Evolutionary conservation across 371 early-diverging fungal species (phyloP).

Genomic region (Actinomortierella wolfii): DNA sequence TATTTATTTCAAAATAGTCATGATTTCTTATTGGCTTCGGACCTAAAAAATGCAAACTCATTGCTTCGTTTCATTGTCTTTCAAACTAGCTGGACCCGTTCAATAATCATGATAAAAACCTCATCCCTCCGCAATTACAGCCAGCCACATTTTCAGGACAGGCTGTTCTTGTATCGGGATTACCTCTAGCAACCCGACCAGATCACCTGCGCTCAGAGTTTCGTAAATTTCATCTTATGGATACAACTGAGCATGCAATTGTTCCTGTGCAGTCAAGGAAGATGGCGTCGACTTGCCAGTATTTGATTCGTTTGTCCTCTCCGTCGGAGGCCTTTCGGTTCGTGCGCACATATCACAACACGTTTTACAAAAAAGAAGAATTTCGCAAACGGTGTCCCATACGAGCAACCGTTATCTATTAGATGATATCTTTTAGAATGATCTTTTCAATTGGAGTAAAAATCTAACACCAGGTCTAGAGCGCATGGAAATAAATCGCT

Average conservation of each 20-base stretch:
- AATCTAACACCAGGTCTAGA: too few relatives aligned
- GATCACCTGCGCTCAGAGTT: constrained; percentile 40
- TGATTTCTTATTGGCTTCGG: background rate
- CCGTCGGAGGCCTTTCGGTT: constrained; percentile 44
- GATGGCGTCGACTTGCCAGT: constrained; percentile 27
- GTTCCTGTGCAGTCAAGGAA: constrained; percentile 27
- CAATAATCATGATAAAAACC: constrained; percentile 18
- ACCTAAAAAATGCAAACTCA: background rate
- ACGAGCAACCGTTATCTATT: constrained; percentile 29
- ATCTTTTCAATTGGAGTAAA: too few relatives aligned
- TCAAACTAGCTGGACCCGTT: constrained; percentile 33
- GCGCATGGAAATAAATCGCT: too few relatives aligned
- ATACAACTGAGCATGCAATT: constrained; percentile 42
- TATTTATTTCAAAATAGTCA: too few relatives aligned
- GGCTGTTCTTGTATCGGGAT: constrained; percentile 34
- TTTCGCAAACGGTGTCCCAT: constrained; percentile 36
- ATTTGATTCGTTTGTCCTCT: constrained; percentile 36
- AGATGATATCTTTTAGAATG: too few relatives aligned
- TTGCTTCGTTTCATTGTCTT: background rate
- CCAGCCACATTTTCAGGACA: constrained; percentile 36
- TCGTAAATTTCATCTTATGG: constrained; percentile 40
- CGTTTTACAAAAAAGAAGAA: constrained; percentile 22
- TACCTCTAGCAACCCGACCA: constrained; percentile 28
- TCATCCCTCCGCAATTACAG: constrained; percentile 24
- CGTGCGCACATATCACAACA: constrained; percentile 43